A percentile compares a stretch with the other conserved stretches of the same genome.
Evolutionary conservation across 805 yeast genomes (phyloP).

Genomic region (Barnettozyma sucrosica): DNA sequence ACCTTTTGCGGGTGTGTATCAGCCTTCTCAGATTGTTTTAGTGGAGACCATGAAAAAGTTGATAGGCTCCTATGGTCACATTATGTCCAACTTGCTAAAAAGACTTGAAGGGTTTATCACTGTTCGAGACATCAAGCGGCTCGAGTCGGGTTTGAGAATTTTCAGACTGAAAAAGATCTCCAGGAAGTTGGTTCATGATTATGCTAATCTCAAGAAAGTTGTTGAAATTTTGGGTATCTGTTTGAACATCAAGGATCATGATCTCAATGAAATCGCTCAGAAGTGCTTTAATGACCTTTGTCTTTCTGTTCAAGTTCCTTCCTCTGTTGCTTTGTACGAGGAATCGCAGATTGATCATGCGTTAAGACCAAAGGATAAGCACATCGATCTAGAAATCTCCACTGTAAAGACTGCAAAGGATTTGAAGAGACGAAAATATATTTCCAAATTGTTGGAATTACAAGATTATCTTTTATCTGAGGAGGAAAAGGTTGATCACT

Average conservation of each 20-base stretch:
- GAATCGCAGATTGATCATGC: slow-evolving; percentile 29
- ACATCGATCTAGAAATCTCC: slow-evolving; percentile 50
- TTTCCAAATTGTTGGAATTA: slow-evolving; percentile 36
- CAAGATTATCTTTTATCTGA: slow-evolving; percentile 32
- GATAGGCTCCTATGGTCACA: slow-evolving; percentile 54
- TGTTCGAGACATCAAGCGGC: slow-evolving; percentile 42
- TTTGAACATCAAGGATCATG: slow-evolving; percentile 47
- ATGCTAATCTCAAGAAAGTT: slow-evolving; percentile 42
- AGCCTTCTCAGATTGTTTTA: slow-evolving; percentile 62
- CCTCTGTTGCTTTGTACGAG: slow-evolving; percentile 48
- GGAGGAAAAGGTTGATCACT: slow-evolving; percentile 34
- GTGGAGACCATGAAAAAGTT: slow-evolving; percentile 65
- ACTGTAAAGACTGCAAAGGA: slow-evolving; percentile 61
- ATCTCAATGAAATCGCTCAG: slow-evolving; percentile 50
- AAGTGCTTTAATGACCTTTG: slow-evolving; percentile 40
- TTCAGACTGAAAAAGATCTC: slow-evolving; percentile 54
- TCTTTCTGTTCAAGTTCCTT: slow-evolving; percentile 41
- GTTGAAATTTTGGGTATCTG: slow-evolving; percentile 48
- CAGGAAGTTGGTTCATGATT: slow-evolving; percentile 53
- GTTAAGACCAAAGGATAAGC: slow-evolving; percentile 58
- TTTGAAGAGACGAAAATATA: slow-evolving; percentile 41
- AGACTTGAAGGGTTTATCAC: slow-evolving; percentile 45
- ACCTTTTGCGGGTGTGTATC: slow-evolving; percentile 60
- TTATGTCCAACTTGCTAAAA: slow-evolving; percentile 45
- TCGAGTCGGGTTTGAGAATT: slow-evolving; percentile 59